phyloP scores from a whole-genome alignment of 1,284 basidiomycete genomes.

The Sporisorium scitamineum region DNA sequence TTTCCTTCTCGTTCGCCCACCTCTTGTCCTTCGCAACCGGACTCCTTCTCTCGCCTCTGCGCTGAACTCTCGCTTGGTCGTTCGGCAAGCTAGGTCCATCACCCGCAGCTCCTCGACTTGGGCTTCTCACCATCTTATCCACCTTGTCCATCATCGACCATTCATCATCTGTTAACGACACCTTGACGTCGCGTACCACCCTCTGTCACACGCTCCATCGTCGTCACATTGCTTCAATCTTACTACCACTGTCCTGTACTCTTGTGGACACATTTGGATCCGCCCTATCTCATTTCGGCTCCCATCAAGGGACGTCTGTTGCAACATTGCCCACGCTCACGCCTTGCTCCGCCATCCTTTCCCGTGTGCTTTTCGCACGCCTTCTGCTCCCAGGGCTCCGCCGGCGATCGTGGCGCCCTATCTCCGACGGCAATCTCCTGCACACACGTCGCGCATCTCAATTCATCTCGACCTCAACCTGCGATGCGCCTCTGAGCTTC shows the following conservation, averaged over 20 bases:
- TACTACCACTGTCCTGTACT: not conserved
- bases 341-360: not conserved
- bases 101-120: not conserved
- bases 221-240: not conserved
- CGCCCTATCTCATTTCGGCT: not conserved
- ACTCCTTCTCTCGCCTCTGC: not conserved
- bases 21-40: not conserved
- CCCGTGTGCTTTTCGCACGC: not conserved
- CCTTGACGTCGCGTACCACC: not conserved
- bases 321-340: not conserved
- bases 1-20: not conserved
- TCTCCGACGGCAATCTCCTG: not conserved
- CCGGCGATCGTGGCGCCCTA: not conserved
- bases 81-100: not conserved
- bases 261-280: not conserved
- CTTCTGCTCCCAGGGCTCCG: not conserved
- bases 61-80: not conserved
- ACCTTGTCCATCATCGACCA: not conserved
- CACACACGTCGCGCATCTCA: not conserved
- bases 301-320: not conserved
- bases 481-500: not conserved
- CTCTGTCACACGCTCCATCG: too few relatives aligned
- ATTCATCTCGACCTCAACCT: conserved; percentile 1
- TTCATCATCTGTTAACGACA: not conserved
- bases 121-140: not conserved